Conservation (phyloP, 1,139 yeast genomes). For the Yamadazyma oceani region DNA sequence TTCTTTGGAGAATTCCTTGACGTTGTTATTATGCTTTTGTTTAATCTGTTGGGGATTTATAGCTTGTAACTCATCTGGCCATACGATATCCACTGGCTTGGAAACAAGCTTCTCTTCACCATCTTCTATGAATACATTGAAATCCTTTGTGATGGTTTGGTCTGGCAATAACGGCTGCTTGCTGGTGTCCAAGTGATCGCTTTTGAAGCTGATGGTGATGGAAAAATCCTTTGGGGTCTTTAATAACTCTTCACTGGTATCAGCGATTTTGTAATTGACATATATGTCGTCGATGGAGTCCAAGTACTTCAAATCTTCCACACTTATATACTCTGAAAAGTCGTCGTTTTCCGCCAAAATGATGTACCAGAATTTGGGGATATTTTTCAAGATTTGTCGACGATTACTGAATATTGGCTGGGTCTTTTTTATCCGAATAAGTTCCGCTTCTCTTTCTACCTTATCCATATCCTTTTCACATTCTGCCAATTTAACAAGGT, state of each 20-base stretch:
- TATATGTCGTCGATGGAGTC: constrained; percentile 59
- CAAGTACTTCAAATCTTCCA: constrained; percentile 66
- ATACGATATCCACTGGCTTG: constrained; percentile 46
- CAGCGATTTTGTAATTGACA: constrained; percentile 49
- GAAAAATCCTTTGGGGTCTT: constrained; percentile 49
- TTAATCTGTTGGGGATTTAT: constrained; percentile 54
- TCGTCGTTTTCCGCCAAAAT: constrained; percentile 75
- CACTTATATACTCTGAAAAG: constrained; percentile 66
- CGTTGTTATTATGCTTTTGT: constrained; percentile 18
- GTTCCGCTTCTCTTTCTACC: constrained; percentile 57
- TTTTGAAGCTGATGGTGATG: constrained; percentile 54
- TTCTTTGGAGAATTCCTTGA: constrained; percentile 38
- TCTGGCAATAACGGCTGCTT: constrained; percentile 32
- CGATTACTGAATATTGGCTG: constrained; percentile 52
- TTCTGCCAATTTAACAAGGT: constrained; percentile 38
- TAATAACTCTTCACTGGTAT: constrained; percentile 24
- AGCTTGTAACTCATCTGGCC: constrained; percentile 59
- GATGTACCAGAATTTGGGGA: constrained; percentile 76
- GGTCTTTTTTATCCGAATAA: constrained; percentile 48
- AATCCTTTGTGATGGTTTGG: constrained; percentile 57
- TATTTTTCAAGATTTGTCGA: constrained; percentile 40
- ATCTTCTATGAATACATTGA: constrained; percentile 42
- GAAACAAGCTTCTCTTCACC: constrained; percentile 57
- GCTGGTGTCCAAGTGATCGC: constrained; percentile 21
- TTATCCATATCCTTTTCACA: constrained; percentile 56